phyloP scores from a whole-genome alignment of 2,329 filamentous ascomycete species.

The Fusarium agapanthi region DNA sequence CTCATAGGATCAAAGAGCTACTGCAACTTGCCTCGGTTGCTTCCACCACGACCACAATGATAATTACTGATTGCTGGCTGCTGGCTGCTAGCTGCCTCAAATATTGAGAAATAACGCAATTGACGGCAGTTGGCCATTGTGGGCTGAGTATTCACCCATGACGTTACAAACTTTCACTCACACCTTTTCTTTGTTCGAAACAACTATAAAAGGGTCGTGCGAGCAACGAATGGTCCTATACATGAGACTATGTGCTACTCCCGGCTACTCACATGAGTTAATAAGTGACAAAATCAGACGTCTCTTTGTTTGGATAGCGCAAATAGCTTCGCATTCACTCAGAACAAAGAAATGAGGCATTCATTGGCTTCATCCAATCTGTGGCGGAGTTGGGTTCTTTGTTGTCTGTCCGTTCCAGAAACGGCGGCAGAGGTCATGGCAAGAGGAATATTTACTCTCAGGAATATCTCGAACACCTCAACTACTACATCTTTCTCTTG shows the following conservation, averaged over 20 bases:
- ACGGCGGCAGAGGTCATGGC: background rate
- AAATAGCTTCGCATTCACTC: background rate
- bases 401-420: conserved; percentile 11
- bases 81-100: background rate
- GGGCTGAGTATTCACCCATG: background rate
- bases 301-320: conserved; percentile 10
- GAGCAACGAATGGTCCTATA: background rate
- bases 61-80: background rate
- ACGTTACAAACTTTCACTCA: background rate
- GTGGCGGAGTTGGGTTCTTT: conserved; percentile 26
- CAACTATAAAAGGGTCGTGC: conserved; percentile 2
- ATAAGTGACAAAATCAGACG: background rate
- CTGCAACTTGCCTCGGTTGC: background rate
- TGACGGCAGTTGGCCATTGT: background rate
- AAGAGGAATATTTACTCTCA: background rate
- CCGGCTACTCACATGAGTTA: background rate
- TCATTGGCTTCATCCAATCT: background rate
- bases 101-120: background rate
- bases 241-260: background rate
- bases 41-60: background rate
- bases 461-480: background rate
- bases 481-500: background rate
- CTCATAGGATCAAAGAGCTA: background rate
- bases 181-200: conserved; percentile 31
- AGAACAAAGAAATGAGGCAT: conserved; percentile 29